These are phyloP conservation scores for Haplosporangium sp. DNA, from an alignment of 371 early-diverging fungal species.

Conservation along the genomic window DNA sequence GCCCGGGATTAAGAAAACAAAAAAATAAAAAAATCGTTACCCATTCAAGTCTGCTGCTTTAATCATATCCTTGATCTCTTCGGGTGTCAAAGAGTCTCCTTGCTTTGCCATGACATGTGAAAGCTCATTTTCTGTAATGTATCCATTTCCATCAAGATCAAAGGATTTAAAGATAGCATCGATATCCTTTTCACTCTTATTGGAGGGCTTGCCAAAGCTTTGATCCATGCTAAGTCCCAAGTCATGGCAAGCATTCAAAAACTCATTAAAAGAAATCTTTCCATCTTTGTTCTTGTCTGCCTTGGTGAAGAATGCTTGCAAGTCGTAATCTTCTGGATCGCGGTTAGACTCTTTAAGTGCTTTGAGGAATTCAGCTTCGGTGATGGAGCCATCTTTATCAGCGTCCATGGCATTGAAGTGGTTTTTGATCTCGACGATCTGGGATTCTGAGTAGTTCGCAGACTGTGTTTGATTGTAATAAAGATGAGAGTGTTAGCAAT, in stretches of 20 bases:
- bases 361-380: slow-evolving; percentile 23
- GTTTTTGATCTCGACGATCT: slow-evolving; percentile 26
- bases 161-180: slow-evolving; percentile 55
- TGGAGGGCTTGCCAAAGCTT: slow-evolving; percentile 2
- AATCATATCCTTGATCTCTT: slow-evolving; percentile 80
- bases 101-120: slow-evolving; percentile 61
- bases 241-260: slow-evolving; percentile 19
- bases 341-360: slow-evolving; percentile 26
- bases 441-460: slow-evolving; percentile 21
- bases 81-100: slow-evolving; percentile 71
- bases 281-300: slow-evolving; percentile 39
- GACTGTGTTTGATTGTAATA: slow-evolving; percentile 1
- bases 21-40: background rate
- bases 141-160: slow-evolving; percentile 82
- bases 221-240: slow-evolving; percentile 9
- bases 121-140: slow-evolving; percentile 74
- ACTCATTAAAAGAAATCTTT: slow-evolving; percentile 32
- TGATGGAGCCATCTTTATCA: slow-evolving; percentile 27
- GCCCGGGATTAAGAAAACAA: background rate
- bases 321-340: slow-evolving; percentile 28
- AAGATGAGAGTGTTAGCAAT: background rate
- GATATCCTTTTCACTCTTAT: slow-evolving; percentile 21
- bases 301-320: slow-evolving; percentile 17
- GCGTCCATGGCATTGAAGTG: slow-evolving; percentile 35
- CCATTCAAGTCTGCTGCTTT: slow-evolving; percentile 62